A percentile compares a stretch with the other conserved stretches of the same genome.
These are phyloP conservation scores for Cyberlindnera lachancei DNA, from an alignment of 805 yeast genomes.

Conservation along the genomic window DNA sequence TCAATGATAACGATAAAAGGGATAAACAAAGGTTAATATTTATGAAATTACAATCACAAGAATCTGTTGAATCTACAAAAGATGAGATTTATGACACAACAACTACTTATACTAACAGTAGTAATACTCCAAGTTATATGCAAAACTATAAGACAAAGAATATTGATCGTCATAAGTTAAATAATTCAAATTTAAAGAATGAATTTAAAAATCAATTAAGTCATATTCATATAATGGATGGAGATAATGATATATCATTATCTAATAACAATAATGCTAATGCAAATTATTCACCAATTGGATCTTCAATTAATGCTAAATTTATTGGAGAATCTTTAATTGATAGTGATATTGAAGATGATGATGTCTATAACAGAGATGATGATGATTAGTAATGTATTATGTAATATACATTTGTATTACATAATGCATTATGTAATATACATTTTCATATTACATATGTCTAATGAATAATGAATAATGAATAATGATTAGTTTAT, in stretches of 20 bases:
- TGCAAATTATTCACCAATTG: conserved; percentile 2
- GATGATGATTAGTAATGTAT: conserved; percentile 11
- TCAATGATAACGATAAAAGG: conserved; percentile 6
- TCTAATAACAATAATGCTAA: too few species aligned
- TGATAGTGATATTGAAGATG: conserved; percentile 8
- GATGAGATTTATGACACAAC: too few species aligned
- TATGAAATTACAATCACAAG: conserved; percentile 5
- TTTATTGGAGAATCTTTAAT: conserved; percentile 1
- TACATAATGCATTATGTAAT: too few species aligned
- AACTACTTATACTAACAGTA: conserved; percentile 3
- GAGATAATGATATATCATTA: too few species aligned
- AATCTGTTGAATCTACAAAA: background rate
- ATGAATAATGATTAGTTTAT: too few species aligned
- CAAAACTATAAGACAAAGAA: conserved; percentile 7
- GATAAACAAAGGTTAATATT: conserved; percentile 3
- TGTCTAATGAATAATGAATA: too few species aligned
- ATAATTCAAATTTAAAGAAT: conserved; percentile 12
- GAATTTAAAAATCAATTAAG: conserved; percentile 8
- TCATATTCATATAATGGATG: too few species aligned
- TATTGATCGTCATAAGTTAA: conserved; percentile 9
- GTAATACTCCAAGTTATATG: conserved; percentile 7
- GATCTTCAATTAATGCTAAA: too few species aligned
- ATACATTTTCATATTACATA: too few species aligned
- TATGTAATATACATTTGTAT: too few species aligned
- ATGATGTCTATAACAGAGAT: conserved; percentile 19